A percentile compares a stretch with the other conserved stretches of the same genome.
Evolutionary conservation across 441 rosid genomes (phyloP).

Genomic region (Croton laevigatus): DNA sequence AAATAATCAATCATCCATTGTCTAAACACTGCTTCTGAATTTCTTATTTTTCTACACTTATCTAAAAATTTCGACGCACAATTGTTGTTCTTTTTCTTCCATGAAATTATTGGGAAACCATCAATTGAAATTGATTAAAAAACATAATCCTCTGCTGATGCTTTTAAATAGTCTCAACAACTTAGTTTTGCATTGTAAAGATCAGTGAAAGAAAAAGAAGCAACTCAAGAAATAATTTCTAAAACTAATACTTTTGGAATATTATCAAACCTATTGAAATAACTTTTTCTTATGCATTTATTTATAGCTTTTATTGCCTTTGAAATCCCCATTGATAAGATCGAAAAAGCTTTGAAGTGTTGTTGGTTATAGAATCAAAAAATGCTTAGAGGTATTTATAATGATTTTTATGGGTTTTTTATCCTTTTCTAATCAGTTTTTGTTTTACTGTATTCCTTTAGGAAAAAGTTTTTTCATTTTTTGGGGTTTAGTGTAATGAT

Average conservation of each 20-base stretch:
- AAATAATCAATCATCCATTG: conserved; percentile 24
- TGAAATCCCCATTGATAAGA: background rate
- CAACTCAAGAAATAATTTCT: conserved; percentile 26
- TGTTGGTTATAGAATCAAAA: background rate
- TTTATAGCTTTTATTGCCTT: background rate
- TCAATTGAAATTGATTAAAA: conserved; percentile 18
- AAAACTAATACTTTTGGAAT: conserved; percentile 22
- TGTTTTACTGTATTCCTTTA: no score
- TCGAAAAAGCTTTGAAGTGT: background rate
- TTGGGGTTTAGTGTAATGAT: no score
- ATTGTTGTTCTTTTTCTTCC: background rate
- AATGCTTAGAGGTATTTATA: background rate
- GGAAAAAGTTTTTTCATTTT: no score
- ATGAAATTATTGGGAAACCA: background rate
- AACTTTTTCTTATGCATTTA: background rate
- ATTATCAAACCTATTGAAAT: background rate
- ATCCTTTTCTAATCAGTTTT: no score
- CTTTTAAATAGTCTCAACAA: conserved; percentile 20
- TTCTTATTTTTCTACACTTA: conserved; percentile 15
- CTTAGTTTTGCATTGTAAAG: conserved; percentile 17
- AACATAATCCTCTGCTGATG: conserved; percentile 21
- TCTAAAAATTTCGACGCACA: background rate
- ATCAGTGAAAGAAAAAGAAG: conserved; percentile 20
- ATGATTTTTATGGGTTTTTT: no score
- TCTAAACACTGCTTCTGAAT: conserved; percentile 18